These are phyloP conservation scores for Suillus discolor DNA, from an alignment of 768 basidiomycete genomes.

Conservation along the genomic window DNA sequence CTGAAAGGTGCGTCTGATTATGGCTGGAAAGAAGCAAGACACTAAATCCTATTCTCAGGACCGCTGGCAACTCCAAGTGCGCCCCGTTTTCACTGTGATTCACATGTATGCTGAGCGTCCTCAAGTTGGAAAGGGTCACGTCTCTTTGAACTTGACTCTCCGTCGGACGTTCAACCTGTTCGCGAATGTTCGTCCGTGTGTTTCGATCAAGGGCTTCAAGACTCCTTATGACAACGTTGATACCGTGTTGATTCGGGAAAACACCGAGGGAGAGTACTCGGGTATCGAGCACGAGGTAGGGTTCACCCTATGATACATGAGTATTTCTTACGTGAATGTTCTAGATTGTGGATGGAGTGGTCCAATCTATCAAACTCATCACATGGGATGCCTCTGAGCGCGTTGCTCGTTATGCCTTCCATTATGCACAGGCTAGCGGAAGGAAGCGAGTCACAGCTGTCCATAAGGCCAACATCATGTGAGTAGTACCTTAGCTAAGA, in stretches of 20 bases:
- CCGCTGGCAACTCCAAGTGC: conserved; percentile 96
- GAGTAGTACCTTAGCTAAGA: conserved; percentile 29
- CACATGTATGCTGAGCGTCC: conserved; percentile 16
- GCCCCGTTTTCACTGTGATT: conserved; percentile 34
- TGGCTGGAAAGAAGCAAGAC: not conserved
- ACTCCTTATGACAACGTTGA: conserved; percentile 98
- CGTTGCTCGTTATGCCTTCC: conserved; percentile 97
- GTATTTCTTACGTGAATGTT: conserved; percentile 17
- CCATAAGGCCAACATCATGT: conserved; percentile 99
- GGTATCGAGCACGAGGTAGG: conserved; percentile 98
- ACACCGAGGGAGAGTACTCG: conserved; percentile 99
- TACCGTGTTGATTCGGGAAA: conserved; percentile 97
- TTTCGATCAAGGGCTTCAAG: conserved; percentile 95
- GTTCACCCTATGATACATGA: conserved; percentile 8
- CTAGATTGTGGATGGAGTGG: conserved; percentile 95
- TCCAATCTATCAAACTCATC: conserved; percentile 99
- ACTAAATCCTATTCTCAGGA: conserved; percentile 45
- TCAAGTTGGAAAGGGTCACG: conserved; percentile 96
- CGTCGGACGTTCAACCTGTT: conserved; percentile 98
- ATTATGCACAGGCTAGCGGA: conserved; percentile 89
- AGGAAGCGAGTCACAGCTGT: conserved; percentile 95
- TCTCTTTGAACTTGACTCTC: conserved; percentile 95
- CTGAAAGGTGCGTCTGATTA: conserved; percentile 73
- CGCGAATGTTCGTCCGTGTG: conserved; percentile 97
- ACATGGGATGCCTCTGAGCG: conserved; percentile 99